Evolutionary conservation across 1,284 basidiomycete genomes (phyloP).

Genomic region (Puccinia triticina): DNA sequence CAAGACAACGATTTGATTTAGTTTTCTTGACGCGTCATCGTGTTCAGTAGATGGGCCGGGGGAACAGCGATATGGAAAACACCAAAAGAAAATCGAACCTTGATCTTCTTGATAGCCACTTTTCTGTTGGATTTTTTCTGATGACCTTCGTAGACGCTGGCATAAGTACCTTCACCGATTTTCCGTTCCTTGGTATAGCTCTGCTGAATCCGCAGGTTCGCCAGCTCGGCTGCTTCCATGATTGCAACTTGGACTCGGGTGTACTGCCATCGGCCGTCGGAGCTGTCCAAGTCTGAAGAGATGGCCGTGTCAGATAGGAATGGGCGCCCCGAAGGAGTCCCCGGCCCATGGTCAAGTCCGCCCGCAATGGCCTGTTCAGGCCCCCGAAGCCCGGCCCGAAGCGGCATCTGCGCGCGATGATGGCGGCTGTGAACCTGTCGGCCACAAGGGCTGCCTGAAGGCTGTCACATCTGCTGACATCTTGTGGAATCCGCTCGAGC

Average conservation of each 20-base stretch:
- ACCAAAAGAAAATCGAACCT: slow-evolving; percentile 52
- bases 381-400: no score
- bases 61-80: not conserved
- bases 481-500: not conserved
- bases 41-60: not conserved
- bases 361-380: no score
- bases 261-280: no score
- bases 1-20: not conserved
- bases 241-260: not conserved
- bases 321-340: no score
- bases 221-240: slow-evolving; percentile 51
- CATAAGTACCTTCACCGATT: slow-evolving; percentile 92
- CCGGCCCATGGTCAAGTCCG: no score
- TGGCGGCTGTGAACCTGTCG: no score
- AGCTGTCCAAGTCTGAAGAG: no score
- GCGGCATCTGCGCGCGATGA: no score
- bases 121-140: slow-evolving; percentile 73
- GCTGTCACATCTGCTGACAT: not conserved
- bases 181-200: slow-evolving; percentile 49
- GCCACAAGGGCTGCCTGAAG: no score
- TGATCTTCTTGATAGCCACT: slow-evolving; percentile 89
- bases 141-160: slow-evolving; percentile 89
- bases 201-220: slow-evolving; percentile 48
- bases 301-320: no score
- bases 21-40: not conserved